Conservation (phyloP, 176 grass and related monocot genomes). For the Thalia dealbata region DNA sequence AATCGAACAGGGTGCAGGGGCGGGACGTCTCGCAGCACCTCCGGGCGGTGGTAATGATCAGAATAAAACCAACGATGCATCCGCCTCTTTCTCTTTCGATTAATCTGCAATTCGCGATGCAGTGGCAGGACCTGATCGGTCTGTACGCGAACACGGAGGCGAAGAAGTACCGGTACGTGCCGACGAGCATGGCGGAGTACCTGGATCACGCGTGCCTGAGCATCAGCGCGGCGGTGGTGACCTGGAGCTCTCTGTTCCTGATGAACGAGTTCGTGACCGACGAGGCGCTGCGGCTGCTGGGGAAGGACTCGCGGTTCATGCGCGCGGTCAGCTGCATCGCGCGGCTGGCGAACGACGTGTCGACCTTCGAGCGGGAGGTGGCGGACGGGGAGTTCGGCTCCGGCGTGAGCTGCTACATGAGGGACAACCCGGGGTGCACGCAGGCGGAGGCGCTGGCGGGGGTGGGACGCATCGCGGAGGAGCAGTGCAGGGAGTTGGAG, state of each 20-base stretch:
- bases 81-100: no score
- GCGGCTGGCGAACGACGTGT: conserved; percentile 2
- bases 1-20: neutral
- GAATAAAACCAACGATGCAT: no score
- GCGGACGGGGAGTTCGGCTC: neutral
- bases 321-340: neutral
- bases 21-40: neutral
- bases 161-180: neutral
- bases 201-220: neutral
- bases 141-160: neutral
- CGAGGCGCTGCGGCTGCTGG: neutral
- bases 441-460: neutral
- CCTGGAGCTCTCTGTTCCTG: neutral
- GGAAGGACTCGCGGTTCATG: neutral
- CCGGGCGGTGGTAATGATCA: neutral
- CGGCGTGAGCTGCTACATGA: neutral
- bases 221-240: neutral
- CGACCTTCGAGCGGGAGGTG: neutral
- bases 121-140: neutral
- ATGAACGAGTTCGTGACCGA: neutral
- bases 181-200: neutral
- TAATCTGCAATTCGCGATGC: neutral
- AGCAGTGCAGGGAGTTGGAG: neutral
- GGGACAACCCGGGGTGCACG: neutral
- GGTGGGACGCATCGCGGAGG: neutral